Evolutionary conservation across 306 rosid genomes (phyloP), one percentile per base, ranked within the genome.

Genomic region (Cucurbita moschata): DNA sequence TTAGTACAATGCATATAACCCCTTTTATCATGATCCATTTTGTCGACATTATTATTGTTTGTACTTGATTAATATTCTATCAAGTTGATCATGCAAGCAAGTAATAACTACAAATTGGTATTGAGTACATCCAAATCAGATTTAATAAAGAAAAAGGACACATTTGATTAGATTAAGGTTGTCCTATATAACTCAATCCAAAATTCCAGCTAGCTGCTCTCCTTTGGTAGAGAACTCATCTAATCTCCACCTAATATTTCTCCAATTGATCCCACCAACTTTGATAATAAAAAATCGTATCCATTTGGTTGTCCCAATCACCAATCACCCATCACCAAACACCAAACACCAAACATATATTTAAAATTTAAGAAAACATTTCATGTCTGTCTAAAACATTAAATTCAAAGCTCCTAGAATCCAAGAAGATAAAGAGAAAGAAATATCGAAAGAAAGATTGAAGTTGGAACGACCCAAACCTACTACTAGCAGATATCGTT

Each of bases 261-360:
- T 40, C 30, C 51, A 40, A 37, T 23, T 61, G 46, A 37, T 18
- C 71, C 71, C 71, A 64, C 71, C 42, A 21, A 38, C 44, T 16
- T 10, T 64, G 35, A 10, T 61, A 38, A 61, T 61, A 1, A 61
- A 12, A 12, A 37, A 35, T 15, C 38, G 19, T 44, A 66, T 66
- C 54, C 72, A 66, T 66, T 66, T 66, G 38, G 54, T 66, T 66
- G 43, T 40, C 53, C 12, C n/a, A 65, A 16, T 65, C 71, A 65
- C 71, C n/a, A 21, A 21, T 0, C 23, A 65, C 71, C n/a, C 0
- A 21, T 0, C 23, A 65, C 71, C n/a, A 21, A 21, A 21, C 23
- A 21, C 23, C 23, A 21, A 21, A 21, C 23, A 21, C 23, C 23
- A 65, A 65, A 37, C 67, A 38, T 18, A 38, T 40, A 26, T 58